Evolutionary conservation across 75 land plant genomes (phyloP).

Genomic region (Sequoiadendron giganteum): DNA sequence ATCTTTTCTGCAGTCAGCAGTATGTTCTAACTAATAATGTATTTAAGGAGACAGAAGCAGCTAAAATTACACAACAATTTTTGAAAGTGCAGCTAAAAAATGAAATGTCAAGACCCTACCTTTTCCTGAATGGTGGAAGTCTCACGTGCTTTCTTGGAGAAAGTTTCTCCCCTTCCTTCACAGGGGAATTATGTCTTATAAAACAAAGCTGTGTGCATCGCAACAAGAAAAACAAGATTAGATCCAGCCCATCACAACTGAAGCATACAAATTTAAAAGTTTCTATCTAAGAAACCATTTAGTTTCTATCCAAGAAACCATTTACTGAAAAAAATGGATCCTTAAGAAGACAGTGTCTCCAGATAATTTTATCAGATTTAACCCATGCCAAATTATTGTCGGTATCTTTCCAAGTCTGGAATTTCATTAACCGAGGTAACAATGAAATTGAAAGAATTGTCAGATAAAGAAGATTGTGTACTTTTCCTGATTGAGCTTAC

Average conservation of each 20-base stretch:
- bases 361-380: not conserved
- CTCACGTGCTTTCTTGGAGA: not conserved
- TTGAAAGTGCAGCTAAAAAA: not conserved
- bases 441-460: not conserved
- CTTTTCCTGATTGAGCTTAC: not conserved
- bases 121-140: not conserved
- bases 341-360: not conserved
- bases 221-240: not conserved
- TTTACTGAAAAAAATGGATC: not conserved
- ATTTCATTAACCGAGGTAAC: not conserved
- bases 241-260: not conserved
- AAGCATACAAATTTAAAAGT: not conserved
- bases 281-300: not conserved
- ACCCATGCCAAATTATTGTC: not conserved
- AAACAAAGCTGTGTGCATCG: constrained; percentile 5
- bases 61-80: not conserved
- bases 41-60: not conserved
- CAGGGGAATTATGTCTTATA: not conserved
- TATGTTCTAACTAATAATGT: not conserved
- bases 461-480: not conserved
- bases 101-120: not conserved
- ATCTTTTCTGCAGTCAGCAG: not conserved
- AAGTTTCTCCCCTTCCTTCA: not conserved
- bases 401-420: not conserved
- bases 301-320: not conserved